A percentile compares a stretch with the other conserved stretches of the same genome.
Conservation (phyloP, 768 basidiomycete species). For the Mycena maculata region DNA sequence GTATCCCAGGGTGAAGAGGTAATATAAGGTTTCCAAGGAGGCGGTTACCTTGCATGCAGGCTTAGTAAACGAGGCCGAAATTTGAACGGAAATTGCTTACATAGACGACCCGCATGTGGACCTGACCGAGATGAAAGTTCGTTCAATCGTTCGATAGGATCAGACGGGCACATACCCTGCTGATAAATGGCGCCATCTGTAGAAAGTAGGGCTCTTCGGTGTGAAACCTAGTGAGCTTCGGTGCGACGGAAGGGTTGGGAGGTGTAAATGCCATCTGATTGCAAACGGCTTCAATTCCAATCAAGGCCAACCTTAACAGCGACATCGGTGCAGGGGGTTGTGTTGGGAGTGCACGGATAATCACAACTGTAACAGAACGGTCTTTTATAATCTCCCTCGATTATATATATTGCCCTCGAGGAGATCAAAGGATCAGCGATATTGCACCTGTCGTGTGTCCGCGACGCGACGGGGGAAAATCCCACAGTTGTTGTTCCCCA, state of each 20-base stretch:
- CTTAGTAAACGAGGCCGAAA: not conserved
- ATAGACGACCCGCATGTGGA: constrained; percentile 20
- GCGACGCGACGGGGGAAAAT: too few species aligned
- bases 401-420: too few species aligned
- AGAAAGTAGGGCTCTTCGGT: constrained; percentile 55
- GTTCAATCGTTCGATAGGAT: constrained; percentile 28
- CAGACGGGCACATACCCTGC: constrained; percentile 49
- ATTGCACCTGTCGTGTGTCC: too few species aligned
- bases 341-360: not conserved
- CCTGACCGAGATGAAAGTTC: constrained; percentile 17
- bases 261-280: constrained; percentile 61
- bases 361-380: too few species aligned
- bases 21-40: constrained; percentile 48
- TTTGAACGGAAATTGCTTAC: constrained; percentile 32
- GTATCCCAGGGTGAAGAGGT: constrained; percentile 39
- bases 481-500: too few species aligned
- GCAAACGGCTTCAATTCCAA: constrained; percentile 54
- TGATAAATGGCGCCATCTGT: constrained; percentile 60
- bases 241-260: constrained; percentile 59
- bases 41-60: constrained; percentile 44
- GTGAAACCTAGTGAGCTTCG: constrained; percentile 54
- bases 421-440: constrained; percentile 27
- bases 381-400: constrained; percentile 20
- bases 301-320: constrained; percentile 52
- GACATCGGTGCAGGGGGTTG: too few species aligned